Conservation (phyloP, 257 asterid species). For the Penstemon barbatus region DNA sequence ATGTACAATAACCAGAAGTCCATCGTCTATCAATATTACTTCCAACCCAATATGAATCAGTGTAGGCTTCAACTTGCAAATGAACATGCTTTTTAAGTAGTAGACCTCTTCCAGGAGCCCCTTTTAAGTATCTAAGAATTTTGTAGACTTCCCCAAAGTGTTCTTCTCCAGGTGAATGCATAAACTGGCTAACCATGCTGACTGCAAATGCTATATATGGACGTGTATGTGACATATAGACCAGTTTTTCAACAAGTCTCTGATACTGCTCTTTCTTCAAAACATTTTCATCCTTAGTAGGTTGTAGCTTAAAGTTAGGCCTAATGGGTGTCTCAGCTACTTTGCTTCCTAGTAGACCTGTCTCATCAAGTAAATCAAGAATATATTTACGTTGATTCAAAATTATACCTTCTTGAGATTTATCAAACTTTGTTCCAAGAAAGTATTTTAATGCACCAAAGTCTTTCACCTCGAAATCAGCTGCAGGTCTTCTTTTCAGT, state of each 20-base stretch:
- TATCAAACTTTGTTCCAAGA: too few relatives aligned
- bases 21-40: too few relatives aligned
- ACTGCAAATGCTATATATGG: background rate
- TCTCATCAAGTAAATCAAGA: conserved; percentile 1
- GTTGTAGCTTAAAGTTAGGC: background rate
- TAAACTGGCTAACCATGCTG: background rate
- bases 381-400: background rate
- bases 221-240: background rate
- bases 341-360: background rate
- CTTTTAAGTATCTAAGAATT: background rate
- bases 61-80: background rate
- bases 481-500: too few relatives aligned
- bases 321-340: background rate
- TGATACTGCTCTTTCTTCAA: background rate
- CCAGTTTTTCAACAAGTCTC: background rate
- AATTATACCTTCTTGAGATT: background rate
- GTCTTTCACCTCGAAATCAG: too few relatives aligned
- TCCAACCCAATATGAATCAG: too few relatives aligned
- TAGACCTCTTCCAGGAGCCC: background rate
- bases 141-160: too few relatives aligned
- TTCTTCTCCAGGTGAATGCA: background rate
- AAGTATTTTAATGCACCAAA: too few relatives aligned
- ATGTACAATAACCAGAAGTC: too few relatives aligned
- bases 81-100: background rate
- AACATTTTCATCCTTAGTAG: background rate